Base-by-base conservation (phyloP, 768 basidiomycete species). In the Xerocomus spinulosus region DNA sequence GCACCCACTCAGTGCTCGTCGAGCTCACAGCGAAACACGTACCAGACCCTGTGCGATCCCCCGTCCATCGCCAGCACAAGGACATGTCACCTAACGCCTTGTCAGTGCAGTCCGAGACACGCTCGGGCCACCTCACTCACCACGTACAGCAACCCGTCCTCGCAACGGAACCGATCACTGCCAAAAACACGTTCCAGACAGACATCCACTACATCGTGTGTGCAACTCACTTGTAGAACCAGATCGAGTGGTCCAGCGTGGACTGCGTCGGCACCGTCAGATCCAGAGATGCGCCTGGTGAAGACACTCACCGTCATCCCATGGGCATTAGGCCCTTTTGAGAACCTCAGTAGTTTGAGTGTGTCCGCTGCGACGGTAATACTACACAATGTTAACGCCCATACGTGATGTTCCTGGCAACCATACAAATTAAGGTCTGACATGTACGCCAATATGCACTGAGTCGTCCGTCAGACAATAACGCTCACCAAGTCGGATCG, bases 371-470 rank as follows among this genome's bases (percentile, higher is more conserved):
- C 82, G 1, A 74, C 74, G 20, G 70, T 58, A 38, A 92, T 77
- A 52, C 89, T 91, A 45, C 32, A 28, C 38, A 39, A 17, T 18
- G 55, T 55, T 52, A 51, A 29, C 41, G 12, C 34, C 17, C 39
- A 24, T 24, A n/a, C 40, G 32, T 20, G 18, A 24, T 17, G n/a
- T 35, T 49, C 39, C 37, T 30, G 34, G 9, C 48, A 47, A 15
- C 69, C 84, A 35, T 62, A 90, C 90, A 92, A 85, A 55, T 82
- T 73, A 18, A 87, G 60, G 62, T 92, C 89, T 5, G 88, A 90
- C 37, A 89, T 72, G 56, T 90, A 92, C 18, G 80, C 78, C 44
- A 92, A 67, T 44, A 91, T 89, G 59, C 85, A 88, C 87, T 88
- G 40, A 13, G 34, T 39, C 43, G 25, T 36, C 17, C 18, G 35